A percentile compares a stretch with the other conserved stretches of the same genome.
Evolutionary conservation across 2,329 filamentous ascomycete genomes (phyloP).

Genomic region (Penicillium rolfsii): DNA sequence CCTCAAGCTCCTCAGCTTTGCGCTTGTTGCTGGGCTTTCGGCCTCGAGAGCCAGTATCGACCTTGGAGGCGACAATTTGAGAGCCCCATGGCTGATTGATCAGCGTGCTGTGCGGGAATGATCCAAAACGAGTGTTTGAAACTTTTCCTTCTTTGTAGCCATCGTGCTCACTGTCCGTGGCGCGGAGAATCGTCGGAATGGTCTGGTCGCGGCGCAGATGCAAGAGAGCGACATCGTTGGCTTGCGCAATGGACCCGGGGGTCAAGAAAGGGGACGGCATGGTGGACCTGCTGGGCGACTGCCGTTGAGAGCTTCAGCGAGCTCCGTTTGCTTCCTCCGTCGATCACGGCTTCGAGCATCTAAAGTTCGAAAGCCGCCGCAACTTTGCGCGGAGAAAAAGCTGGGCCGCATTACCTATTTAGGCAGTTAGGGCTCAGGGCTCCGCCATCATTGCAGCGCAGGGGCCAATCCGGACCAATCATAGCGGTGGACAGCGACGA

Average conservation of each 20-base stretch:
- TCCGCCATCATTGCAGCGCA: constrained; percentile 8
- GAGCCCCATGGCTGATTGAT: constrained; percentile 85
- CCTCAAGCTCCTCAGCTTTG: constrained; percentile 50
- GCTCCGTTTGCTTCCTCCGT: background rate
- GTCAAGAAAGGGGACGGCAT: constrained; percentile 77
- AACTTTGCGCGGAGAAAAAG: constrained; percentile 25
- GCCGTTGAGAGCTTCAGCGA: background rate
- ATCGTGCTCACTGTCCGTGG: constrained; percentile 64
- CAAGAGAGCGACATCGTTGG: constrained; percentile 75
- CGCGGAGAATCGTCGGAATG: constrained; percentile 71
- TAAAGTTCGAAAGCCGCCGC: background rate
- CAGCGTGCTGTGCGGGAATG: constrained; percentile 78
- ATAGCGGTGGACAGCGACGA: constrained; percentile 16
- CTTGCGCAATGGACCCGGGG: constrained; percentile 63
- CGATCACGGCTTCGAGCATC: background rate
- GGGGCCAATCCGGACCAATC: constrained; percentile 27
- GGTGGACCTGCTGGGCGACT: constrained; percentile 1
- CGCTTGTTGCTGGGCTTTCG: constrained; percentile 58
- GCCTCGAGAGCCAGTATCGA: constrained; percentile 88
- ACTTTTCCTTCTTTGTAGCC: constrained; percentile 77
- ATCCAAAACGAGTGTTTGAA: constrained; percentile 91
- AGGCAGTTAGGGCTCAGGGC: constrained; percentile 33
- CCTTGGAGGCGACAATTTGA: constrained; percentile 84
- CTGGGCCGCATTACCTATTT: constrained; percentile 23
- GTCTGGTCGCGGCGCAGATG: constrained; percentile 87